Evolutionary conservation across 495 filamentous ascomycete species (phyloP).

Genomic region (Trichoderma virens): DNA sequence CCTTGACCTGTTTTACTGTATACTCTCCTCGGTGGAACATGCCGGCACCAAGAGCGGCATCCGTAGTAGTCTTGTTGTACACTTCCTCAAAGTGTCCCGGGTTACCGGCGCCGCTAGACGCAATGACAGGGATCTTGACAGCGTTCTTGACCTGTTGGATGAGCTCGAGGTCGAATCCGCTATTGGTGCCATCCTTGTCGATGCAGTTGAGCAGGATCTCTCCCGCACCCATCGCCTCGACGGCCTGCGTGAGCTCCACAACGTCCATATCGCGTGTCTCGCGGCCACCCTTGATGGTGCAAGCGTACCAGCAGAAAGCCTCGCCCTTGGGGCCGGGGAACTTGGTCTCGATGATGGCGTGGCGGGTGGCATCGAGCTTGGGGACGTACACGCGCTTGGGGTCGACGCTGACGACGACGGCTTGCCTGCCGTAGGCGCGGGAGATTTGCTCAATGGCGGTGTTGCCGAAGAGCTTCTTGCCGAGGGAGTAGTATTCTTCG

Average conservation of each 20-base stretch:
- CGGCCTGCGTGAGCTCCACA: conserved; percentile 73
- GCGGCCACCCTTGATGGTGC: conserved; percentile 89
- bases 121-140: conserved; percentile 88
- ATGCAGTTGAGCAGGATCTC: conserved; percentile 97
- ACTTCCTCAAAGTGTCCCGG: conserved; percentile 88
- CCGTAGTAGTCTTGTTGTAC: conserved; percentile 74
- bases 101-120: conserved; percentile 86
- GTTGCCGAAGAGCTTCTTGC: conserved; percentile 60
- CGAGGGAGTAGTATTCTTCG: conserved; percentile 71
- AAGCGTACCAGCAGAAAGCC: conserved; percentile 90
- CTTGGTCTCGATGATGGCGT: conserved; percentile 67
- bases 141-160: conserved; percentile 78
- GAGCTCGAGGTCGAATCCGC: conserved; percentile 89
- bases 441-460: conserved; percentile 95
- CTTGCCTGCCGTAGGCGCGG: conserved; percentile 89
- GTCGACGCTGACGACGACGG: conserved; percentile 92
- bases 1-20: conserved; percentile 91
- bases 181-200: conserved; percentile 92
- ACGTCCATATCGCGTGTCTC: conserved; percentile 90
- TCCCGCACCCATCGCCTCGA: conserved; percentile 92
- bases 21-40: conserved; percentile 98
- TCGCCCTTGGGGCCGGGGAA: conserved; percentile 69
- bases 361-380: conserved; percentile 60
- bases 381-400: conserved; percentile 84
- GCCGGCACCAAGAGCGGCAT: conserved; percentile 89